Percentiles rank a stretch among this genome's conserved stretches.
Conservation (phyloP, 2,329 filamentous ascomycete species). For the Cryoendolithus antarcticus region DNA sequence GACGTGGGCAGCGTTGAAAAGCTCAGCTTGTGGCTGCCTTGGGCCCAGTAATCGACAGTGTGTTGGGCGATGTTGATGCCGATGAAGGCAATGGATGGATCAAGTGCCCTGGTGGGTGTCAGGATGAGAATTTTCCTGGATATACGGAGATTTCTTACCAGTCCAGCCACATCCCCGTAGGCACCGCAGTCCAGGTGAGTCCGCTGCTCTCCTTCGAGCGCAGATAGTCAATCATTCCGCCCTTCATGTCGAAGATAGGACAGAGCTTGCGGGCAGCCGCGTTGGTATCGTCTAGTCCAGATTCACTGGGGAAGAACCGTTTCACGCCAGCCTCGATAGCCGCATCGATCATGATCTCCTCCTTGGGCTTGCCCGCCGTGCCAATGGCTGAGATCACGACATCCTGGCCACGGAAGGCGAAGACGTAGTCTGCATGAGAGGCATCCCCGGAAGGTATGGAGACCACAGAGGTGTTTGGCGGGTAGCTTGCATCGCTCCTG, state of each 20-base stretch:
- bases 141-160: conserved; percentile 12
- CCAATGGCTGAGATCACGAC: conserved; percentile 26
- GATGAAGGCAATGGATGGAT: conserved; percentile 7
- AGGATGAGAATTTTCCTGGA: too few relatives aligned
- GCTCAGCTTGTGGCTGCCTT: conserved; percentile 20
- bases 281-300: conserved; percentile 27
- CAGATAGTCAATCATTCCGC: conserved; percentile 22
- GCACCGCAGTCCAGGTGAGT: conserved; percentile 21
- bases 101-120: conserved; percentile 4
- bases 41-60: conserved; percentile 16
- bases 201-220: conserved; percentile 11
- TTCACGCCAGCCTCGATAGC: conserved; percentile 28
- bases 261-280: conserved; percentile 13
- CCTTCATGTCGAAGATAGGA: conserved; percentile 25
- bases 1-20: conserved; percentile 18
- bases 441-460: conserved; percentile 5
- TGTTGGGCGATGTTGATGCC: conserved; percentile 7
- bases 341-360: conserved; percentile 27
- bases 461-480: conserved; percentile 5
- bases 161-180: conserved; percentile 24
- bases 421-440: conserved; percentile 18
- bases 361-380: conserved; percentile 17
- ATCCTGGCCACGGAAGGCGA: conserved; percentile 25
- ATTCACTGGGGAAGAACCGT: conserved; percentile 31
- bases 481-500: conserved; percentile 8